Conservation (phyloP, 2,329 filamentous ascomycete genomes). For the Drechslera avenae region DNA sequence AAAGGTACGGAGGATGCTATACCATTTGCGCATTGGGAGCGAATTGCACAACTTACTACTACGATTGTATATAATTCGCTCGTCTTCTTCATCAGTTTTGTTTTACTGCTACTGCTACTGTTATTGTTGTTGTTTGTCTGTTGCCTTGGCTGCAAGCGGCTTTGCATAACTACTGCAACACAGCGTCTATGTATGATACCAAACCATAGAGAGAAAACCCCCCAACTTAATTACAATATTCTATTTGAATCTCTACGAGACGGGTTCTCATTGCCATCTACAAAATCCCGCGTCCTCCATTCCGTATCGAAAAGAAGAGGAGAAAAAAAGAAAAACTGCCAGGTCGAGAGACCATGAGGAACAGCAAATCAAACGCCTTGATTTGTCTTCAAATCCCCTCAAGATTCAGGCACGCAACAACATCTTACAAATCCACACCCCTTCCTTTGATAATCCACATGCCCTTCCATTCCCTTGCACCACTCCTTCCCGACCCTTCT, state of each 20-base stretch:
- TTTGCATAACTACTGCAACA: not conserved
- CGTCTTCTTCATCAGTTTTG: slow-evolving; percentile 1
- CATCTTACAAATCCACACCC: no score
- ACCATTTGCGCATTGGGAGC: slow-evolving; percentile 16
- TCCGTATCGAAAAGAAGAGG: no score
- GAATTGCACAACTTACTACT: slow-evolving; percentile 18
- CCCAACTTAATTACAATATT: not conserved
- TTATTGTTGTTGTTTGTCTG: not conserved
- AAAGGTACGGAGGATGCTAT: slow-evolving; percentile 7
- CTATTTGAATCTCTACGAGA: not conserved
- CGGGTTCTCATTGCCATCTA: no score
- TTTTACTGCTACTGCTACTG: not conserved
- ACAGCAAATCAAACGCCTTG: no score
- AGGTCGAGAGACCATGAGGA: no score
- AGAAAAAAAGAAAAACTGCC: no score
- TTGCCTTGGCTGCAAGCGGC: slow-evolving; percentile 12
- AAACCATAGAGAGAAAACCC: not conserved
- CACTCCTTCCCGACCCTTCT: no score
- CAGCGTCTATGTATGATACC: slow-evolving; percentile 11
- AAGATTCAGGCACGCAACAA: no score
- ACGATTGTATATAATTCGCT: slow-evolving; percentile 24
- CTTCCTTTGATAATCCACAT: no score
- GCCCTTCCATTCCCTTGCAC: no score
- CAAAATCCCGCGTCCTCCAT: not conserved
- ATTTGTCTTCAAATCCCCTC: no score